Evolutionary conservation across 148 eudicot species (phyloP).

Genomic region (Chenopodium berlandieri): DNA sequence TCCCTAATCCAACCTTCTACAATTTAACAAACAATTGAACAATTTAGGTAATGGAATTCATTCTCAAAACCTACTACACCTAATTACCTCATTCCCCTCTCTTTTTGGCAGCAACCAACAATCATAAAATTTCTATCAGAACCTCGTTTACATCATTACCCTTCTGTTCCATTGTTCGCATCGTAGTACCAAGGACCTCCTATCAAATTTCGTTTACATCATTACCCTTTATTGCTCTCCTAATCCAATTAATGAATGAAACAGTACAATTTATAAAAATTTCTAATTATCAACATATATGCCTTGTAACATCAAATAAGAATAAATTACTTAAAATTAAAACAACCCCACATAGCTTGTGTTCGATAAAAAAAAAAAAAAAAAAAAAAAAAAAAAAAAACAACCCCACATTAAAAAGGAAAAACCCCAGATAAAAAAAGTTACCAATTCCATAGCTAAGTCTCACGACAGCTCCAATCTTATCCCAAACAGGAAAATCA

Average conservation of each 20-base stretch:
- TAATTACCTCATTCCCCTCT: neutral
- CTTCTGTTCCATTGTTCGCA: too few relatives aligned
- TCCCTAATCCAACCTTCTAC: neutral
- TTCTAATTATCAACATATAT: too few relatives aligned
- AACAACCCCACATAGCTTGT: neutral
- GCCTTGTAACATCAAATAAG: too few relatives aligned
- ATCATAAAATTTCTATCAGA: neutral
- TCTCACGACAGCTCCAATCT: conserved; percentile 86
- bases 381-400: too few relatives aligned
- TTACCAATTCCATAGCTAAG: conserved; percentile 92
- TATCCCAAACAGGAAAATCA: conserved; percentile 83
- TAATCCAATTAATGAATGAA: too few relatives aligned
- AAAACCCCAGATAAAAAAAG: neutral
- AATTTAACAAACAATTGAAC: too few relatives aligned
- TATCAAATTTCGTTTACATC: neutral
- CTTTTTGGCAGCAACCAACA: neutral
- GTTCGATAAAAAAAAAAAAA: too few relatives aligned
- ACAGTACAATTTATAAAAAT: too few relatives aligned
- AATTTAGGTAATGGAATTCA: neutral
- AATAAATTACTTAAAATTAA: neutral
- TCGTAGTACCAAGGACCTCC: too few relatives aligned
- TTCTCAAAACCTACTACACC: neutral
- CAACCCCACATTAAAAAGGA: neutral
- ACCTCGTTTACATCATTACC: neutral
- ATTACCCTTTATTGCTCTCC: neutral